These are phyloP conservation scores for Micromonas pusilla DNA, from an alignment of 139 green algal genomes.

Conservation along the genomic window DNA sequence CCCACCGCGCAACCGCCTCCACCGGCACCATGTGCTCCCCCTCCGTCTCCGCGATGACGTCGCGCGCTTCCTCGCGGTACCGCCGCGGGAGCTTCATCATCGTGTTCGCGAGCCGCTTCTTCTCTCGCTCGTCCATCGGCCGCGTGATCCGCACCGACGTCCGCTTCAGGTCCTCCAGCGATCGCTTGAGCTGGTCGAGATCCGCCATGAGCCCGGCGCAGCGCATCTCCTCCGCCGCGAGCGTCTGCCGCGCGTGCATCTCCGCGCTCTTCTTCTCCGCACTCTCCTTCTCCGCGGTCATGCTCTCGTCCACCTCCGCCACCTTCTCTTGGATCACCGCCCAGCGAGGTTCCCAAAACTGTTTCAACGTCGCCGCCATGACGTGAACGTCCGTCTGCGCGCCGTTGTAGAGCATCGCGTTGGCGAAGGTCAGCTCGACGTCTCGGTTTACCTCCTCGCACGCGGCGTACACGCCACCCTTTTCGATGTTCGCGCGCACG, in stretches of 20 bases:
- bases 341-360: constrained; percentile 1
- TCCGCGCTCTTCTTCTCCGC: neutral
- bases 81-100: neutral
- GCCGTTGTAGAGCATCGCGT: constrained; percentile 32
- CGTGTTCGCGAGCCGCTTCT: neutral
- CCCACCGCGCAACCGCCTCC: neutral
- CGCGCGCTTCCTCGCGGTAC: neutral
- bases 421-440: constrained; percentile 29
- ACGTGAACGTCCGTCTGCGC: constrained; percentile 30
- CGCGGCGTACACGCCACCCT: constrained; percentile 9
- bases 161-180: neutral
- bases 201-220: neutral
- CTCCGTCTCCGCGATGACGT: constrained; percentile 9
- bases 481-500: constrained; percentile 49
- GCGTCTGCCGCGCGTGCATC: neutral
- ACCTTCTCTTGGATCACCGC: neutral
- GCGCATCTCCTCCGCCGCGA: neutral
- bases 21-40: neutral
- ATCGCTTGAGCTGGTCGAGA: neutral
- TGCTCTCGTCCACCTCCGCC: neutral
- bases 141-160: neutral
- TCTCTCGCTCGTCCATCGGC: neutral
- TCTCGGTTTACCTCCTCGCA: constrained; percentile 30
- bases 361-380: constrained; percentile 14
- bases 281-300: neutral